Conservation (phyloP, 2,329 filamentous ascomycete genomes). For the Clonostachys chloroleuca region DNA sequence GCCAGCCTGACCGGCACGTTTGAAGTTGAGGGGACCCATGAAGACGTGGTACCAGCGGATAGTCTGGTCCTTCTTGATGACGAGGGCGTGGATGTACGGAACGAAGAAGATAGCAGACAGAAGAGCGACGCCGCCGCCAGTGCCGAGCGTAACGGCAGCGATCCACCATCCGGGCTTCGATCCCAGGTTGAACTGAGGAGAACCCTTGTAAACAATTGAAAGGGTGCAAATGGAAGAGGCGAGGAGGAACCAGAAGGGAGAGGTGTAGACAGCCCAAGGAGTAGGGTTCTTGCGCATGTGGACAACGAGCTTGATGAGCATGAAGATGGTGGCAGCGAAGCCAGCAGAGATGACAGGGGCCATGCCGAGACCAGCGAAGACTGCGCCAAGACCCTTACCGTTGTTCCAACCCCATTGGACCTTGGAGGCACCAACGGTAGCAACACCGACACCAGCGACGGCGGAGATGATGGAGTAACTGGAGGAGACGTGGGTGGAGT, state of each 20-base stretch:
- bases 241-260: conserved; percentile 74
- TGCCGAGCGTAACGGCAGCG: conserved; percentile 62
- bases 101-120: conserved; percentile 69
- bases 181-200: conserved; percentile 59
- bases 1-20: conserved; percentile 48
- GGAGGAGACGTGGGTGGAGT: conserved; percentile 30
- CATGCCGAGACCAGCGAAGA: conserved; percentile 11
- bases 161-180: conserved; percentile 67
- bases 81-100: conserved; percentile 60
- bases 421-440: conserved; percentile 51
- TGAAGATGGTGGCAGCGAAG: conserved; percentile 10
- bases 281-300: conserved; percentile 66
- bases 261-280: conserved; percentile 67
- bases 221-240: conserved; percentile 71
- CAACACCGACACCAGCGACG: conserved; percentile 42
- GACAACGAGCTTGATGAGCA: conserved; percentile 1
- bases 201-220: conserved; percentile 78
- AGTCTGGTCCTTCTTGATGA: conserved; percentile 64
- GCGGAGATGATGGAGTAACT: conserved; percentile 40
- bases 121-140: conserved; percentile 53
- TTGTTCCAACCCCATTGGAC: conserved; percentile 10
- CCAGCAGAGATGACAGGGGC: conserved; percentile 9
- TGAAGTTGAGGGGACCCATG: conserved; percentile 60
- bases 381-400: conserved; percentile 47
- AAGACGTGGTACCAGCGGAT: conserved; percentile 61